phyloP scores from a whole-genome alignment of 139 green algal species.

The Asterochloris erici region DNA sequence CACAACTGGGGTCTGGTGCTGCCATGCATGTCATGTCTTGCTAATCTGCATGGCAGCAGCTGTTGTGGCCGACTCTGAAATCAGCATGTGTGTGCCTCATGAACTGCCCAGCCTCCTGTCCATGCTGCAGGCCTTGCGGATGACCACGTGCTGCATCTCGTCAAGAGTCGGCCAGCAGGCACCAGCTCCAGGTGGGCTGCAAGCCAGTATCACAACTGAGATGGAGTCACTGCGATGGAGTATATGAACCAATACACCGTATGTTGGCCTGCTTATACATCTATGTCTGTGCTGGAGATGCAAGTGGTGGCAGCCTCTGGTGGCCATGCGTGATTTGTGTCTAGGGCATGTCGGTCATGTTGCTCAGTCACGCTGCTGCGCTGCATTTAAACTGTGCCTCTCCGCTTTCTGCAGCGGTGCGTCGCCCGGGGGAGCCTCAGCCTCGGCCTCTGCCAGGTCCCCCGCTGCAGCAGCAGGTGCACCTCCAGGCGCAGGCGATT shows the following conservation, averaged over 20 bases:
- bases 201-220: no score
- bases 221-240: neutral
- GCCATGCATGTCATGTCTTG: neutral
- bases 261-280: neutral
- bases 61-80: neutral
- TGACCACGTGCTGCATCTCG: constrained; percentile 71
- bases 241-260: neutral
- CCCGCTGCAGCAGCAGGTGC: neutral
- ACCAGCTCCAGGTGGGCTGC: neutral
- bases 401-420: neutral
- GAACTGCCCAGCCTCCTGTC: neutral
- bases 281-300: neutral
- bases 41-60: neutral
- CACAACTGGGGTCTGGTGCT: neutral
- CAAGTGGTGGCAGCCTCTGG: neutral
- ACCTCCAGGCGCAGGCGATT: constrained; percentile 6
- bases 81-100: neutral
- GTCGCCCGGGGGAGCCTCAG: no score
- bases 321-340: no score
- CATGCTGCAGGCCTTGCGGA: constrained; percentile 53
- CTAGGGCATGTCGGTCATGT: no score
- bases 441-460: no score
- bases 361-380: no score
- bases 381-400: no score
- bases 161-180: constrained; percentile 33